Conservation (phyloP, 2,329 filamentous ascomycete genomes). For the Xylaria sp. region DNA sequence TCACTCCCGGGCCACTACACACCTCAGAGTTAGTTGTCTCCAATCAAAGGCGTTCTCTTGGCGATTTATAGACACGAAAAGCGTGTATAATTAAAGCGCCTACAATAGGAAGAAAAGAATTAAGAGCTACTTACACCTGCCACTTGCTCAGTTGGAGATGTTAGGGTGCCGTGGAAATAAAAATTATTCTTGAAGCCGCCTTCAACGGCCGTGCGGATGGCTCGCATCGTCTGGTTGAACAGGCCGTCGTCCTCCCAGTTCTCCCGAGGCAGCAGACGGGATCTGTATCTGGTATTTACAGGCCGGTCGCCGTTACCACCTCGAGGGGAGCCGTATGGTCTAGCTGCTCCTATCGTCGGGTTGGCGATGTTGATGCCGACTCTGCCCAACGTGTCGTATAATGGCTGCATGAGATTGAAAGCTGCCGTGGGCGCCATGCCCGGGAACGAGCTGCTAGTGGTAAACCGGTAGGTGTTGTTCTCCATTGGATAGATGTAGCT, state of each 20-base stretch:
- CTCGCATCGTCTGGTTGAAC: slow-evolving; percentile 37
- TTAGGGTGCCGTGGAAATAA: slow-evolving; percentile 43
- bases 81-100: not conserved
- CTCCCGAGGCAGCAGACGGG: slow-evolving; percentile 42
- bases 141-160: slow-evolving; percentile 40
- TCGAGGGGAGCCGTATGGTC: slow-evolving; percentile 39
- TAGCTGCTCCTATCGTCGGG: slow-evolving; percentile 34
- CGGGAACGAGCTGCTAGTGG: slow-evolving; percentile 43
- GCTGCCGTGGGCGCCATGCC: slow-evolving; percentile 31
- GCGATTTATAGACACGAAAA: too few relatives aligned
- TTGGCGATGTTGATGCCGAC: slow-evolving; percentile 41
- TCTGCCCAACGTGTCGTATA: slow-evolving; percentile 41
- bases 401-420: slow-evolving; percentile 41
- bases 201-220: slow-evolving; percentile 43
- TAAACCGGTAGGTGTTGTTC: slow-evolving; percentile 41
- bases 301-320: slow-evolving; percentile 36
- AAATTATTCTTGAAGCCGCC: slow-evolving; percentile 43
- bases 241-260: slow-evolving; percentile 39
- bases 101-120: not conserved
- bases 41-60: not conserved
- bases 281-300: slow-evolving; percentile 42
- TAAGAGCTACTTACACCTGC: slow-evolving; percentile 27
- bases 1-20: slow-evolving; percentile 37
- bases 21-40: not conserved
- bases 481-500: slow-evolving; percentile 42